phyloP scores from a whole-genome alignment of 2,329 filamentous ascomycete species.

The Chrysosporium keratinophilum region DNA sequence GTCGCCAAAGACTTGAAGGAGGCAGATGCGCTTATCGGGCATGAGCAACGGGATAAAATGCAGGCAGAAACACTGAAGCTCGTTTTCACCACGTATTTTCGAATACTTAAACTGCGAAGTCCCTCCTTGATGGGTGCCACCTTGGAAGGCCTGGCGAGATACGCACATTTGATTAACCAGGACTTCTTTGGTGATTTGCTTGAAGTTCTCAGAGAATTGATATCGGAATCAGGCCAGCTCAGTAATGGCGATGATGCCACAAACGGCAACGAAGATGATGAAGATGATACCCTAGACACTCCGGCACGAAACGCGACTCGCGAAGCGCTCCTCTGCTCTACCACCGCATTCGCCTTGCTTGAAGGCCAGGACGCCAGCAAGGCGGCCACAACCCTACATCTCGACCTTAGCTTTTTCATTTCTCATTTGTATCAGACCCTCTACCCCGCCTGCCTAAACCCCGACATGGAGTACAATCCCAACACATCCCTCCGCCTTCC shows the following conservation, averaged over 20 bases:
- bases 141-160: slow-evolving; percentile 84
- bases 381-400: slow-evolving; percentile 66
- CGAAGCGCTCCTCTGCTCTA: slow-evolving; percentile 84
- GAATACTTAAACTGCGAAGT: slow-evolving; percentile 73
- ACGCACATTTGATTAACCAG: slow-evolving; percentile 94
- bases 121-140: slow-evolving; percentile 92
- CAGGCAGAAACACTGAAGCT: slow-evolving; percentile 93
- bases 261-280: slow-evolving; percentile 36
- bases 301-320: slow-evolving; percentile 63
- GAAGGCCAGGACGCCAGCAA: slow-evolving; percentile 88
- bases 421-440: slow-evolving; percentile 85
- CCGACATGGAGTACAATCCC: slow-evolving; percentile 73
- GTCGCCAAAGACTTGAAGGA: slow-evolving; percentile 89
- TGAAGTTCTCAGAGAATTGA: slow-evolving; percentile 87
- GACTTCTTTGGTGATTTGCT: slow-evolving; percentile 96
- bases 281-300: slow-evolving; percentile 42
- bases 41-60: slow-evolving; percentile 87
- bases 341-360: slow-evolving; percentile 91
- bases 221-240: slow-evolving; percentile 46
- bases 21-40: slow-evolving; percentile 79
- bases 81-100: slow-evolving; percentile 91
- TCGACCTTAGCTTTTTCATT: slow-evolving; percentile 92
- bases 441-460: slow-evolving; percentile 64
- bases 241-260: slow-evolving; percentile 35
- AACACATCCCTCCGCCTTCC: slow-evolving; percentile 60